Evolutionary conservation across 164 flowering plant genomes (phyloP).

Genomic region (Akebia trifoliata): DNA sequence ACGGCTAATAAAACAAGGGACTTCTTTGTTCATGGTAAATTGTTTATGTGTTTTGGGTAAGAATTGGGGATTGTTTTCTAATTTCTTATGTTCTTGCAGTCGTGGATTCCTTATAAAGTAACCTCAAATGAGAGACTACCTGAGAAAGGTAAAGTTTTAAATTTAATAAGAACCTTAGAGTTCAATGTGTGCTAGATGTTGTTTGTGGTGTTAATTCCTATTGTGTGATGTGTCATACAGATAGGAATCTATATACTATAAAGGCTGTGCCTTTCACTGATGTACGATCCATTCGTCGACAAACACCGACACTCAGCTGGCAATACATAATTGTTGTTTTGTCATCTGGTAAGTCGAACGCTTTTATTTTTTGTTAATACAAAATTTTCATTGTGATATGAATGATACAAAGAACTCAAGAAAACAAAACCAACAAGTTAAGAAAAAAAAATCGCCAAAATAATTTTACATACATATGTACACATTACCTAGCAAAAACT

Average conservation of each 20-base stretch:
- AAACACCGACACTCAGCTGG: constrained; percentile 94
- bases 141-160: constrained; percentile 79
- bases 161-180: too few species aligned
- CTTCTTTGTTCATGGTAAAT: constrained; percentile 76
- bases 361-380: too few species aligned
- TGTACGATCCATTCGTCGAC: constrained; percentile 80
- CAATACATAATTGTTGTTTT: constrained; percentile 85
- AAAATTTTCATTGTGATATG: too few species aligned
- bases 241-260: constrained; percentile 86
- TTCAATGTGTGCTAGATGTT: too few species aligned
- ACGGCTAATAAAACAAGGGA: constrained; percentile 74
- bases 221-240: constrained; percentile 48
- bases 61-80: too few species aligned
- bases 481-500: too few species aligned
- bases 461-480: too few species aligned
- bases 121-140: constrained; percentile 52
- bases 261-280: constrained; percentile 78
- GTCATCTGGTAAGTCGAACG: constrained; percentile 77
- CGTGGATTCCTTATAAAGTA: constrained; percentile 88
- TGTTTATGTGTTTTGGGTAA: too few species aligned
- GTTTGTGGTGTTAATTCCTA: too few species aligned
- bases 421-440: too few species aligned
- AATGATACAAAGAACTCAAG: too few species aligned
- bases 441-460: too few species aligned
- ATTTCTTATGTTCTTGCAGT: constrained; percentile 35